Evolutionary conservation across 805 yeast species (phyloP).

Genomic region (Candida corydali): DNA sequence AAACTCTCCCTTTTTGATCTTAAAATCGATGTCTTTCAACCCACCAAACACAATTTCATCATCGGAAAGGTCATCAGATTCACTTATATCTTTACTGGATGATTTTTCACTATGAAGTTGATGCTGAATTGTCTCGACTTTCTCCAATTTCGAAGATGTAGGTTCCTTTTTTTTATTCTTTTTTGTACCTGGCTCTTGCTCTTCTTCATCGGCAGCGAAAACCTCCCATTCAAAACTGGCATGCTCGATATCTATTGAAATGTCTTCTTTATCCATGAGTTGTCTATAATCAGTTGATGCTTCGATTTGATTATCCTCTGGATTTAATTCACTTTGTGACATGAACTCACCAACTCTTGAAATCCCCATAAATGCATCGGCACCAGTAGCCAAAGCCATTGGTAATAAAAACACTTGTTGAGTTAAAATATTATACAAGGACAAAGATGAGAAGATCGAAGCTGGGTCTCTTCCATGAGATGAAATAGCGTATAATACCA

Average conservation of each 20-base stretch:
- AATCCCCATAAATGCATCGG: constrained; percentile 64
- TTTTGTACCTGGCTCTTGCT: constrained; percentile 2
- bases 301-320: constrained; percentile 23
- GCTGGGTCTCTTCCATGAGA: constrained; percentile 47
- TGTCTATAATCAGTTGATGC: constrained; percentile 20
- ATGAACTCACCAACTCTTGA: constrained; percentile 53
- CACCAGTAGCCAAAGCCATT: constrained; percentile 60
- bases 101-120: constrained; percentile 3
- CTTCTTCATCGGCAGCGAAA: constrained; percentile 17
- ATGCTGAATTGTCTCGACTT: constrained; percentile 5
- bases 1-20: constrained; percentile 28
- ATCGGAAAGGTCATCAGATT: constrained; percentile 9
- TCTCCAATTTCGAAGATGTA: constrained; percentile 7
- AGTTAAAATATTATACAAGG: constrained; percentile 60
- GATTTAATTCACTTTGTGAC: constrained; percentile 40
- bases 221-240: constrained; percentile 30
- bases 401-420: constrained; percentile 68
- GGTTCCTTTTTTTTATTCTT: constrained; percentile 6
- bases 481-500: constrained; percentile 32
- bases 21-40: constrained; percentile 22
- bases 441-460: constrained; percentile 62
- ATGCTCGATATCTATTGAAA: constrained; percentile 18
- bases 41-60: constrained; percentile 22
- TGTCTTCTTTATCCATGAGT: constrained; percentile 21
- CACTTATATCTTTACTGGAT: constrained; percentile 11